Percentiles rank a stretch among this genome's conserved stretches.
Conservation (phyloP, 2,329 filamentous ascomycete species). For the Penicillium sp. region DNA sequence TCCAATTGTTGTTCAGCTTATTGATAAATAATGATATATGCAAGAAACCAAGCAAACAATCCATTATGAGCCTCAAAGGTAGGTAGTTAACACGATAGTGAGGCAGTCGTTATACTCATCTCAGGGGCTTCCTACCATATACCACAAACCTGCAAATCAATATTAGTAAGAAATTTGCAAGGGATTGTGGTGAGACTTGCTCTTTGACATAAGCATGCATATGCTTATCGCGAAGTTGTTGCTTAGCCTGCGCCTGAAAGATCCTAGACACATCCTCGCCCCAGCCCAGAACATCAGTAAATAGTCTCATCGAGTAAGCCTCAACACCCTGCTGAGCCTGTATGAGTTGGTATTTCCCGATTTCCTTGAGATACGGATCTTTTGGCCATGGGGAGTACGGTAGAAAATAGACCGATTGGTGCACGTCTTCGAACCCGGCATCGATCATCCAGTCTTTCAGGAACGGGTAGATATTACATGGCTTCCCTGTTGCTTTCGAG, state of each 20-base stretch:
- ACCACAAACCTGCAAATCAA: not conserved
- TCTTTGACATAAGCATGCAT: conserved; percentile 19
- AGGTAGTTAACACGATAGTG: too few species aligned
- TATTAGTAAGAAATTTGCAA: not conserved
- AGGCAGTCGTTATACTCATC: too few species aligned
- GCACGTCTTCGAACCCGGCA: conserved; percentile 30
- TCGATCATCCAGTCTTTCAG: conserved; percentile 17
- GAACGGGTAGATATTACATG: conserved; percentile 16
- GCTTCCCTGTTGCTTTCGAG: not conserved
- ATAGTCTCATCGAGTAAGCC: conserved; percentile 14
- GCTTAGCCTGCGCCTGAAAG: conserved; percentile 16
- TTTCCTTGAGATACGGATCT: conserved; percentile 15
- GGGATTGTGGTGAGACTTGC: not conserved
- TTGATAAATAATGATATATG: too few species aligned
- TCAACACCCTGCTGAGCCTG: conserved; percentile 16
- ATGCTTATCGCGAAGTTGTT: conserved; percentile 12
- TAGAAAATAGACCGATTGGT: conserved; percentile 9
- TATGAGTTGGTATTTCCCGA: conserved; percentile 12
- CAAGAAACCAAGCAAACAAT: too few species aligned
- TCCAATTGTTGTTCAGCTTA: too few species aligned
- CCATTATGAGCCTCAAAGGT: too few species aligned
- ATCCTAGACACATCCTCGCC: conserved; percentile 10
- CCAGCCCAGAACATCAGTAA: conserved; percentile 19
- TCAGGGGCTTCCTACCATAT: conserved; percentile 1
- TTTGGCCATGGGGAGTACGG: conserved; percentile 16